Conservation (phyloP, 192 early-diverging fungal genomes). For the Gamsiella multidivaricata region DNA sequence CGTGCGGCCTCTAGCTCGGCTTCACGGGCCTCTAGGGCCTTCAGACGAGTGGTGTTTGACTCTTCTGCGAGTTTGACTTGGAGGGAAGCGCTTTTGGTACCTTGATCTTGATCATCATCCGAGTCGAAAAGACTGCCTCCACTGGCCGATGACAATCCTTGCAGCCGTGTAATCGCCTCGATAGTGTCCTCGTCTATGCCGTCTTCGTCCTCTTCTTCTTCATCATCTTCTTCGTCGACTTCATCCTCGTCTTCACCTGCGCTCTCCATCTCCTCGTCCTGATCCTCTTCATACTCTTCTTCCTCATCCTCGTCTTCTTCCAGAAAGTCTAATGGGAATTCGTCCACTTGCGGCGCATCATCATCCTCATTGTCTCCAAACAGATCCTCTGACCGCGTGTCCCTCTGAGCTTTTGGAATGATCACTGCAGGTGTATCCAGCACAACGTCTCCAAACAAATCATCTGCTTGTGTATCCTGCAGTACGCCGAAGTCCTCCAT, state of each 20-base stretch:
- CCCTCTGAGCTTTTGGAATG: constrained; percentile 23
- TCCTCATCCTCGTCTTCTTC: constrained; percentile 41
- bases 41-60: constrained; percentile 41
- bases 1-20: constrained; percentile 25
- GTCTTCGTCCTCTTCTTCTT: constrained; percentile 40
- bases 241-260: constrained; percentile 22
- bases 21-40: constrained; percentile 42
- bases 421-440: not conserved
- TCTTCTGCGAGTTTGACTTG: constrained; percentile 32
- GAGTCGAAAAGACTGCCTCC: constrained; percentile 45
- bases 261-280: constrained; percentile 32
- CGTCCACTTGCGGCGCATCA: constrained; percentile 6
- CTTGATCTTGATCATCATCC: constrained; percentile 26
- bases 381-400: constrained; percentile 37
- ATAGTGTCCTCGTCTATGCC: constrained; percentile 48
- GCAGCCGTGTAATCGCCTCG: constrained; percentile 36
- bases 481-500: constrained; percentile 26
- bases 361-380: constrained; percentile 43
- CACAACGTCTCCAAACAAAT: constrained; percentile 39
- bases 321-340: constrained; percentile 34
- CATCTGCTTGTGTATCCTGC: constrained; percentile 33
- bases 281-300: constrained; percentile 23
- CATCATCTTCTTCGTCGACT: constrained; percentile 29
- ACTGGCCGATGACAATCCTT: constrained; percentile 12
- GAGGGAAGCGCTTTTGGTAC: constrained; percentile 11